Conservation (phyloP, 2,329 filamentous ascomycete genomes). For the Hypoxylon sp. region DNA sequence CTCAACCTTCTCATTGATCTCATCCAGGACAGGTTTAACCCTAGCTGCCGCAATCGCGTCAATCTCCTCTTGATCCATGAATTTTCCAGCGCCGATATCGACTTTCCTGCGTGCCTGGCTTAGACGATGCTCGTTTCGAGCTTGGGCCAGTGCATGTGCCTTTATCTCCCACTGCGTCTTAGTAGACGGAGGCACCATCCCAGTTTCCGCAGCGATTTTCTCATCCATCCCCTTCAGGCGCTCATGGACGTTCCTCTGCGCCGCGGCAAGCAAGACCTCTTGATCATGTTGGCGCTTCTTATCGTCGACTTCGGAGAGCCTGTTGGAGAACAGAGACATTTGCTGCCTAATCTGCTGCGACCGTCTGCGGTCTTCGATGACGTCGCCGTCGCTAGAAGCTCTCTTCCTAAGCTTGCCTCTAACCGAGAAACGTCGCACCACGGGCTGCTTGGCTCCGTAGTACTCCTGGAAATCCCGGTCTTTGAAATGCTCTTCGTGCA, state of each 20-base stretch:
- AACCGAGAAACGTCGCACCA: constrained; percentile 63
- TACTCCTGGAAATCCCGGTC: constrained; percentile 79
- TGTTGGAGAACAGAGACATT: constrained; percentile 82
- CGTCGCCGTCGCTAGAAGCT: constrained; percentile 76
- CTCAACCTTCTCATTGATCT: constrained; percentile 85
- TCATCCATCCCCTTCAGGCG: constrained; percentile 86
- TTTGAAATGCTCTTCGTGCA: constrained; percentile 78
- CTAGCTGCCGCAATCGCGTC: constrained; percentile 83
- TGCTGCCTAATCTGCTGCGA: constrained; percentile 82
- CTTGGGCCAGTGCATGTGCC: constrained; percentile 77
- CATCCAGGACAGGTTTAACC: constrained; percentile 86
- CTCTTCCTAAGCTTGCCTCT: constrained; percentile 72
- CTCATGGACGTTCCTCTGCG: constrained; percentile 87
- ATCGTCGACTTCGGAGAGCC: constrained; percentile 77
- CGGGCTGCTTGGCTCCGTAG: constrained; percentile 70
- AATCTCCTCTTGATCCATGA: constrained; percentile 82
- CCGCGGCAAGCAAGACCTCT: constrained; percentile 80
- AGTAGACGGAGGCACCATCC: constrained; percentile 77
- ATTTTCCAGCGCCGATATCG: constrained; percentile 85
- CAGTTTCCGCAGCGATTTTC: constrained; percentile 81
- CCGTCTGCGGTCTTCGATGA: constrained; percentile 75
- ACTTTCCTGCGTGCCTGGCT: constrained; percentile 69
- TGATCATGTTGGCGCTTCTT: constrained; percentile 83
- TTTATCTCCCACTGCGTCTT: constrained; percentile 85
- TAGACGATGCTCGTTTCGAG: constrained; percentile 73